These are phyloP conservation scores for Penicillium chermesinum DNA, from an alignment of 495 filamentous ascomycete species.

Conservation along the genomic window DNA sequence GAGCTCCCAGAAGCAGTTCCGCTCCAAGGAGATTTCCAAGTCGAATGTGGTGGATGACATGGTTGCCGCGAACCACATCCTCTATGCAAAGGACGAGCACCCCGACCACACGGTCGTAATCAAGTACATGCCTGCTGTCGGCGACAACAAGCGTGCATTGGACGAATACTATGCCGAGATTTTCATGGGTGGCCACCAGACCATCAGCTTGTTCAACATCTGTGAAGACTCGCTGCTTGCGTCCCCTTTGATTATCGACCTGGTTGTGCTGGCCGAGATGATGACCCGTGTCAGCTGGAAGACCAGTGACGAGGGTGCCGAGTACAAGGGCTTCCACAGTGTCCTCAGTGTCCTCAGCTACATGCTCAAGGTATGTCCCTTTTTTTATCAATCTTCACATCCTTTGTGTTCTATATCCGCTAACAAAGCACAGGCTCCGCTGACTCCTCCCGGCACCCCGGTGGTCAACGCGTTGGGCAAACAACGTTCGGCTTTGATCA, in stretches of 20 bases:
- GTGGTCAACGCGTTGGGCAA: conserved; percentile 96
- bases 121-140: conserved; percentile 99
- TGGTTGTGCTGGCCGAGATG: conserved; percentile 88
- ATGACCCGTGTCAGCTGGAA: conserved; percentile 98
- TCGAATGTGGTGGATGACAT: conserved; percentile 98
- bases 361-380: conserved; percentile 72
- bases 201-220: conserved; percentile 96
- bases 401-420: background rate
- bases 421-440: conserved; percentile 50
- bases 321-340: conserved; percentile 92
- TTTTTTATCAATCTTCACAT: too few species aligned
- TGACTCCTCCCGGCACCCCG: conserved; percentile 92
- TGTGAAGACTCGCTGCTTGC: conserved; percentile 97
- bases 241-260: conserved; percentile 96
- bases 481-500: conserved; percentile 90
- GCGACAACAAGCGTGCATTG: conserved; percentile 97
- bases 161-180: conserved; percentile 99
- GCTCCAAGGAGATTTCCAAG: conserved; percentile 99
- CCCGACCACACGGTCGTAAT: conserved; percentile 88
- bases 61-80: conserved; percentile 88
- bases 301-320: conserved; percentile 52
- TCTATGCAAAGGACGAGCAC: conserved; percentile 85
- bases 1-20: conserved; percentile 95
- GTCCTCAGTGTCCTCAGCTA: conserved; percentile 97
- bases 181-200: conserved; percentile 98